Base-by-base conservation (phyloP, 176 grass and related monocot species). In the Oryza punctata region DNA sequence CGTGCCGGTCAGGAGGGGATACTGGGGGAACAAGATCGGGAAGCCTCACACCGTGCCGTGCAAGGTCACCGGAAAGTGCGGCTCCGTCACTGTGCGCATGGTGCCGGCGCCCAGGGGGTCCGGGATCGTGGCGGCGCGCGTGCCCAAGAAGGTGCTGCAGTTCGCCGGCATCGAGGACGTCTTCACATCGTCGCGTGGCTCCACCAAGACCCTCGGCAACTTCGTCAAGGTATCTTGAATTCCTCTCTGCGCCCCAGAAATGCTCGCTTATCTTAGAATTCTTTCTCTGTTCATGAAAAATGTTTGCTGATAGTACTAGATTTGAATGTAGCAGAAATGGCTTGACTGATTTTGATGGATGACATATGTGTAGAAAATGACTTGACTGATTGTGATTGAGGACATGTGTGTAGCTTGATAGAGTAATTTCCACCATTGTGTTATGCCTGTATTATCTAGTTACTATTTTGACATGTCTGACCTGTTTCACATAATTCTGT, bases 131-230 rank as follows among this genome's bases (percentile, higher is more conserved):
- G 94, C 94, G 1, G 94, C 91, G 0, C 91, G 91, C 25, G 94
- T 97, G 21, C 94, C 94, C 24, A 97, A 97, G 87, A 97, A 97
- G 89, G 94, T 97, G 13, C 89, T 97, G 19, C 94, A 97, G 78
- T 97, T 97, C 21, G 91, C 94, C 4, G 94, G 94, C 4, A 97
- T 97, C 9, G 94, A 97, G 60, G 94, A 97, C 75, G 94, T 97
- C 72, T 97, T 97, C 78, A 97, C 91, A 52, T 85, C 91, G 0
- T 97, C 94, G 2, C 91, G 94, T 73, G 94, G 94, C 60, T 97
- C 94, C 77, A 97, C 94, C n/a, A 97, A 93, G 84, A 97, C 91
- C 81, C 94, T 97, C 46, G 94, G 94, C 47, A 97, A 97, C 87
- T 97, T 97, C 77, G 94, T 97, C 29, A 97, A 97, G 94, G 94